Conservation (phyloP, 2,329 filamentous ascomycete species). For the Nemania diffusa region DNA sequence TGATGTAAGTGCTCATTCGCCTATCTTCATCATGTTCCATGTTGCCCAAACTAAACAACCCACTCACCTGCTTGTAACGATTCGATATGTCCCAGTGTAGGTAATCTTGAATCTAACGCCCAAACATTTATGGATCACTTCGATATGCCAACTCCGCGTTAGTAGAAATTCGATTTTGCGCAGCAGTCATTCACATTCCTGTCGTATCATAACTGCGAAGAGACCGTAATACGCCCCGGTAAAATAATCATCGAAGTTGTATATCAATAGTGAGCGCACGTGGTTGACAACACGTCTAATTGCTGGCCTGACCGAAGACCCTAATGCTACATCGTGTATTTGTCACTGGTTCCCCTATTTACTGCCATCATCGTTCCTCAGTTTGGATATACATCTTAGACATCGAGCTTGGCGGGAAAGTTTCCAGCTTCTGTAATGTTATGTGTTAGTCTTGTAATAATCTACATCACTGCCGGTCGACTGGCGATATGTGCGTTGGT, state of each 20-base stretch:
- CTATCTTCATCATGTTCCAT: not conserved
- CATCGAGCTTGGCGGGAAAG: conserved; percentile 74
- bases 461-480: not conserved
- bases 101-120: not conserved
- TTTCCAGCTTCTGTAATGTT: conserved; percentile 68
- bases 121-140: not conserved
- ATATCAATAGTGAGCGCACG: conserved; percentile 26
- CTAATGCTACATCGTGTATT: conserved; percentile 46
- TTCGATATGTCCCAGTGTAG: not conserved
- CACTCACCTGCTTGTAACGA: not conserved
- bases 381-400: conserved; percentile 52
- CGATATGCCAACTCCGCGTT: not conserved
- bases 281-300: conserved; percentile 39
- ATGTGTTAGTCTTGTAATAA: conserved; percentile 41
- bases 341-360: conserved; percentile 34
- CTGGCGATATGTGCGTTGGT: not conserved
- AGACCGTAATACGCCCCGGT: not conserved
- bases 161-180: not conserved
- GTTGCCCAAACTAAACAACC: not conserved
- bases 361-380: conserved; percentile 16
- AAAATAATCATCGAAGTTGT: conserved; percentile 4
- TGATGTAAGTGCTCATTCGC: not conserved
- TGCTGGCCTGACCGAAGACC: conserved; percentile 40
- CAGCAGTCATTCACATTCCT: conserved; percentile 7
- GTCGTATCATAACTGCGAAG: not conserved